A percentile compares a stretch with the other conserved stretches of the same genome.
phyloP scores from a whole-genome alignment of 768 basidiomycete genomes.

The Lactifluus pinguis region DNA sequence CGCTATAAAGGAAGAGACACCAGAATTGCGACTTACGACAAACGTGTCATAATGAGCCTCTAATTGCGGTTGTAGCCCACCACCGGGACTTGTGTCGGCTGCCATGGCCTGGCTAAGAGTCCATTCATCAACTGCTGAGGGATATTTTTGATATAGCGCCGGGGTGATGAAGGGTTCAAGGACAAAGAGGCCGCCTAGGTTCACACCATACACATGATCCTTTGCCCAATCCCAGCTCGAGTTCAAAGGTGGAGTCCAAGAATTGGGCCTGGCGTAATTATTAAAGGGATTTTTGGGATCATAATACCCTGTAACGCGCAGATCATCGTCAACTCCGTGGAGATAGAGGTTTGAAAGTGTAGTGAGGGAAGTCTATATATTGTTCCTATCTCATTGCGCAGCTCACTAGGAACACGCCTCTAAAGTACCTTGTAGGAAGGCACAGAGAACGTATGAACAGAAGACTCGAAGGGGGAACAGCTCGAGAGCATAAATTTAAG shows the following conservation, averaged over 20 bases:
- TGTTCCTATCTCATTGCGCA: neutral
- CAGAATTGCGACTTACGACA: constrained; percentile 44
- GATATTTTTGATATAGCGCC: constrained; percentile 53
- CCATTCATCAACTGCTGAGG: constrained; percentile 58
- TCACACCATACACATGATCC: constrained; percentile 57
- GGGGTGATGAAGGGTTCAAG: constrained; percentile 78
- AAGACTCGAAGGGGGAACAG: neutral
- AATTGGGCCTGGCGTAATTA: constrained; percentile 65
- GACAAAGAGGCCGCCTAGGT: constrained; percentile 70
- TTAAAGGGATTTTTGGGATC: constrained; percentile 72
- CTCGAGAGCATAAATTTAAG: neutral
- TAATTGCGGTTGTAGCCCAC: constrained; percentile 51
- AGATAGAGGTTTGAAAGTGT: neutral
- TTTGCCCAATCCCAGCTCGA: constrained; percentile 63
- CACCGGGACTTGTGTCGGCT: constrained; percentile 44
- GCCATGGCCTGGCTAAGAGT: constrained; percentile 60
- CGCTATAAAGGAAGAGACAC: neutral
- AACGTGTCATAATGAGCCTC: constrained; percentile 80
- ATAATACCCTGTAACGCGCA: constrained; percentile 41
- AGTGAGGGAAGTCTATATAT: neutral
- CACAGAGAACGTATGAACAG: neutral
- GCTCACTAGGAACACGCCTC: neutral
- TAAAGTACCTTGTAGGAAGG: neutral
- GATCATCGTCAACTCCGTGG: neutral
- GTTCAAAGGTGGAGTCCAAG: constrained; percentile 75